Evolutionary conservation across 2,329 filamentous ascomycete genomes (phyloP).

Genomic region (Curvularia sp.): DNA sequence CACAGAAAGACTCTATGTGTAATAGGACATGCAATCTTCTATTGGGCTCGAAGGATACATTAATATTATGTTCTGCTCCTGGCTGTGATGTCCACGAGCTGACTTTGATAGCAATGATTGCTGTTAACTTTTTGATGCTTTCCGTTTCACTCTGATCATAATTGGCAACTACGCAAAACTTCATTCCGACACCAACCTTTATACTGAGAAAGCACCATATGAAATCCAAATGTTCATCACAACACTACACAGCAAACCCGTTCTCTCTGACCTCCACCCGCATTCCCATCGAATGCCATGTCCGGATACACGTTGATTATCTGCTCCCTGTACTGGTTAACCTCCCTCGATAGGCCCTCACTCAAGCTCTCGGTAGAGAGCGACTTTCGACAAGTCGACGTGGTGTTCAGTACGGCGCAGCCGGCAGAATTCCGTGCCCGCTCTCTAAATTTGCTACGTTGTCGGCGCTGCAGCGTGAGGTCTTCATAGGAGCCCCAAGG

Average conservation of each 20-base stretch:
- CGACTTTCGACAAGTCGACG: not conserved
- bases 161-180: not conserved
- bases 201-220: not conserved
- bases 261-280: constrained; percentile 8
- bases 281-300: constrained; percentile 29
- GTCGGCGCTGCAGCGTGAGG: constrained; percentile 18
- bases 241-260: constrained; percentile 28
- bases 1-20: too few relatives aligned
- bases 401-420: not conserved
- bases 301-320: constrained; percentile 34
- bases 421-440: constrained; percentile 1
- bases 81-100: not conserved
- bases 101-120: not conserved
- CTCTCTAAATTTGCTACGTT: constrained; percentile 13
- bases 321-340: constrained; percentile 30
- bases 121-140: not conserved
- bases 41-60: not conserved
- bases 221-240: constrained; percentile 9
- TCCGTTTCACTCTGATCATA: not conserved
- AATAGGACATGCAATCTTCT: not conserved
- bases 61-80: not conserved
- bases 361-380: constrained; percentile 4
- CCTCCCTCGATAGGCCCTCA: constrained; percentile 21
- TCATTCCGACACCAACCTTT: not conserved
- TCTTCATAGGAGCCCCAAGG: constrained; percentile 26